Evolutionary conservation across 1,284 basidiomycete genomes (phyloP), one percentile per base, ranked within the genome.

Genomic region (Rugosomyces carneus): DNA sequence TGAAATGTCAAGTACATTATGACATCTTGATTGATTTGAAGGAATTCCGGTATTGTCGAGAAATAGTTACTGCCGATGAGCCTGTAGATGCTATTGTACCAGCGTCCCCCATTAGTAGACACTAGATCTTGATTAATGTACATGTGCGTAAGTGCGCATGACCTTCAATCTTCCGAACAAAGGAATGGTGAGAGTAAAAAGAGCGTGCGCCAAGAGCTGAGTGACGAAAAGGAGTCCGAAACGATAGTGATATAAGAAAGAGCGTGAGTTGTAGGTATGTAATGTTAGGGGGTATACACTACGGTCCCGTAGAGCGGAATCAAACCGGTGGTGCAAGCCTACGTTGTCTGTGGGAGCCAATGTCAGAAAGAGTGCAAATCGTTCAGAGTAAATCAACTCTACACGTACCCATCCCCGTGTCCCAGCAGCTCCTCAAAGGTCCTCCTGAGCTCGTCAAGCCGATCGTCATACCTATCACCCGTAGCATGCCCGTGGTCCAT

Each of bases 401-500:
- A 9, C 10, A 34, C 39, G 31, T 47, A 57, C 57, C 52, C 51
- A 23, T 53, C 53, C 6, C 45, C 40, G 40, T 71, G 70, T 18
- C 71, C 68, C 6, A 73, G 46, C 13, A 72, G 49, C 20, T 67
- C 65, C 47, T 71, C 71, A 10, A 71, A 65, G 10, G 57, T 57
- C 4, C 42, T 35, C 42, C 71, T 59, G 6, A 71, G 38, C 0
- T 38, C 18, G 0, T 53, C 45, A n/a, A 72, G 38, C n/a, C 53
- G 35, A 8, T 35, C 11, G 37, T 60, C 57, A 36, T 49, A 47
- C 31, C 54, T 50, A 29, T 50, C 24, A 3, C 47, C 49, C 3
- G 56, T 56, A 11, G 65, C 55, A 51, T 76, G 69, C 1, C 78
- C 81, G 46, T 71, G 60, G 53, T 87, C 84, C 57, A 81, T 62